Evolutionary conservation across 306 rosid genomes (phyloP).

Genomic region (Pyrus betulifolia): DNA sequence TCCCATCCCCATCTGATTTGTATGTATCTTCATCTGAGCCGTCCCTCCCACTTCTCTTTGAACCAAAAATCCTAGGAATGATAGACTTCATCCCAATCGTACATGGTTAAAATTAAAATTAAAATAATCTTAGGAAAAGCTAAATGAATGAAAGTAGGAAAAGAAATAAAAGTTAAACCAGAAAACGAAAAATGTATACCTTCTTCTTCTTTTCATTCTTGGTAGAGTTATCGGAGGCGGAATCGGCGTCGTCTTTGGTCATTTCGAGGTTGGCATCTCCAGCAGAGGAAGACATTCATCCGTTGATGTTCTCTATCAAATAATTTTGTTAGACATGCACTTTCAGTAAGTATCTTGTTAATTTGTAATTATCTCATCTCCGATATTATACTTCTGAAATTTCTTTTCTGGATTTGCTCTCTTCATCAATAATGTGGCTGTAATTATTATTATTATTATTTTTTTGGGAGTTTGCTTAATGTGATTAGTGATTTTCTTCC

Average conservation of each 20-base stretch:
- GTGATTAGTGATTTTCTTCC: neutral
- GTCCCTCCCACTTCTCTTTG: conserved; percentile 42
- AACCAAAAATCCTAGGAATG: conserved; percentile 69
- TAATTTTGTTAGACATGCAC: neutral
- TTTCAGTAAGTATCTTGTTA: neutral
- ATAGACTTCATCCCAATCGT: conserved; percentile 42
- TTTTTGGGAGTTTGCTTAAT: neutral
- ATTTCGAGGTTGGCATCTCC: conserved; percentile 27
- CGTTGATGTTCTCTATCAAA: conserved; percentile 1
- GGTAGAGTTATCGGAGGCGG: conserved; percentile 20
- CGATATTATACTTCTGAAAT: neutral
- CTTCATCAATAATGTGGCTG: neutral
- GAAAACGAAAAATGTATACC: conserved; percentile 12
- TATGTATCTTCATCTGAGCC: conserved; percentile 43
- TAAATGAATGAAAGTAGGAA: neutral
- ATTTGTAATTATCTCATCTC: neutral
- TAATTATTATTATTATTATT: neutral
- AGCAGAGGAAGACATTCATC: conserved; percentile 43
- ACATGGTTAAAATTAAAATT: neutral
- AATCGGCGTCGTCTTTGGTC: conserved; percentile 31
- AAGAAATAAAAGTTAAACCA: neutral
- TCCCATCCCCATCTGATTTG: conserved; percentile 37
- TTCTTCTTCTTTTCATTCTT: conserved; percentile 64
- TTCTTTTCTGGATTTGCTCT: neutral
- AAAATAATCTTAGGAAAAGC: neutral